phyloP scores from a whole-genome alignment of 2,329 filamentous ascomycete species.

The Epichloe hybrida region DNA sequence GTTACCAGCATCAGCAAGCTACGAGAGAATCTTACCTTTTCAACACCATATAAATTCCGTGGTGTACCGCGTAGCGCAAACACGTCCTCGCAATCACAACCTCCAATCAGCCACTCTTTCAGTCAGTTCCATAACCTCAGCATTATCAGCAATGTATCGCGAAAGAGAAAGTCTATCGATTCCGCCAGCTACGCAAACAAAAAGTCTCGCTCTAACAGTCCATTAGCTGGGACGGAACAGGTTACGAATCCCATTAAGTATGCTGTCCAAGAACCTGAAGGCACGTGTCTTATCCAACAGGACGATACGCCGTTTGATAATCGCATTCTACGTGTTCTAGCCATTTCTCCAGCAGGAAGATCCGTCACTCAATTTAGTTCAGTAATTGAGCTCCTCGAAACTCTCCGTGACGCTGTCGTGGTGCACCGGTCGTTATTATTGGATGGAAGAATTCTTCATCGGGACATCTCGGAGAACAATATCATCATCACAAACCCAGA shows the following conservation, averaged over 20 bases:
- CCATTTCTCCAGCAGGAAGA: not conserved
- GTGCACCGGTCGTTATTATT: too few species aligned
- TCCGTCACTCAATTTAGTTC: slow-evolving; percentile 4
- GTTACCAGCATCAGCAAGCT: not conserved
- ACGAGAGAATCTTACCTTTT: not conserved
- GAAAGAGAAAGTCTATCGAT: not conserved
- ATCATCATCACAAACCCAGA: too few species aligned
- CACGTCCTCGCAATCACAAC: not conserved
- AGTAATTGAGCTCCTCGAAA: slow-evolving; percentile 4
- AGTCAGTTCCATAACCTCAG: not conserved
- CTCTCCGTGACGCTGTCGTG: slow-evolving; percentile 4
- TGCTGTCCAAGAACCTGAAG: not conserved
- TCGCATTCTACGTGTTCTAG: slow-evolving; percentile 1
- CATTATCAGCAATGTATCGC: not conserved
- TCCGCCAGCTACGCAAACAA: not conserved
- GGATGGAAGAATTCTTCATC: too few species aligned
- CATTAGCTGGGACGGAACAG: not conserved
- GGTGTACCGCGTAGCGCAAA: not conserved
- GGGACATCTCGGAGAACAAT: too few species aligned
- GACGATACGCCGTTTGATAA: not conserved
- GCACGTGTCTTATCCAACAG: not conserved
- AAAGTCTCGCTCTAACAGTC: not conserved
- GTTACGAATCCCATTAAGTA: not conserved
- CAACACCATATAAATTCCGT: not conserved
- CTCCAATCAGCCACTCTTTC: not conserved